Base-by-base conservation (phyloP, 2,329 filamentous ascomycete species). In the Penicillium hordei region DNA sequence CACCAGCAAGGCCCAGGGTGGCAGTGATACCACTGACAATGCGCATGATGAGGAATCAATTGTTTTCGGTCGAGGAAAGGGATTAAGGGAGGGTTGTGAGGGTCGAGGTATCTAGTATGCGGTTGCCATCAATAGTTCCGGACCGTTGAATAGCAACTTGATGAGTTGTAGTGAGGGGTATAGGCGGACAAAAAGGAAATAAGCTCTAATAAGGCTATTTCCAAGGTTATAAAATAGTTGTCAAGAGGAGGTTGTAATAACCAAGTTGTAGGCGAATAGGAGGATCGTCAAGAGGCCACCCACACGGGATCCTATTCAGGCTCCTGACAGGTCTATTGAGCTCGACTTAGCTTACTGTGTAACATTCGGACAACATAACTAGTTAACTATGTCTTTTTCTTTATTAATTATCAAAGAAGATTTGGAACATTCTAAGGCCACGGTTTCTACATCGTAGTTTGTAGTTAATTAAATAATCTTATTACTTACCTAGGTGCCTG, bases 11-110 rank as follows among this genome's bases (percentile, higher is more conserved):
- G 51, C 68, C 64, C 10, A 73, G 59, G 31, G 64, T 68, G 39
- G 69, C 60, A 29, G 94, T 93, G 68, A 67, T 66, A 48, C 60
- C 58, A 58, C 58, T 53, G 25, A 57, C 57, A 58, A 68, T 57
- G 61, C 63, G 65, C 66, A 68, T 68, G 43, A 55, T 62, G 52
- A 36, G 31, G 21, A 33, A 52, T 23, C 31, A 34, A 50, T 43
- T 31, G 17, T n/a, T 31, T 39, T 15, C 36, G 40, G 40, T 25
- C 15, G 39, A 48, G 36, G 21, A 23, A 60, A 53, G 45, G 49
- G 13, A 48, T 44, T 15, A 44, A 45, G 42, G 29, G 33, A 46
- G 25, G 48, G 27, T 34, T 21, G 10, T 44, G 42, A 44, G 40
- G 36, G 48, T 40, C 31, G 17, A 34, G 29, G 19, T 45, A 34